Evolutionary conservation across 208 protist genomes (phyloP), one percentile per base, ranked within the genome.

Genomic region (Leptomonas seymouri): DNA sequence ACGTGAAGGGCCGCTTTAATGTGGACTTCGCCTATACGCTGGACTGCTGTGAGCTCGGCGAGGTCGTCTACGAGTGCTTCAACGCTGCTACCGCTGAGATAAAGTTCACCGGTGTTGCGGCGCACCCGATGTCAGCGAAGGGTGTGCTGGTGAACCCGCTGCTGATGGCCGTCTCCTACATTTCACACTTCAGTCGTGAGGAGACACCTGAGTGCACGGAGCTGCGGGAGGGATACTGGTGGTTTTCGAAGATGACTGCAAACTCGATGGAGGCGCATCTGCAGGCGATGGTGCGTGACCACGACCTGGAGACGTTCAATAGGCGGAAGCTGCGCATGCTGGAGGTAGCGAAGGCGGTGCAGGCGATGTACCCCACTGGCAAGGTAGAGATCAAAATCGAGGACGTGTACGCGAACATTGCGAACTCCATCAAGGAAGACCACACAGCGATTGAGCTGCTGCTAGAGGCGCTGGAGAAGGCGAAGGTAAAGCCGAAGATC

Each of bases 51-150:
- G 84, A 90, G 67, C 63, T 93, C 21, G 90, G 90, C 34, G 90
- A 95, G 71, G 84, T 93, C 12, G 87, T 95, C 20, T 92, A 85
- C 68, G 85, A 95, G 81, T 91, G 86, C 76, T 95, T 93, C 69
- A 93, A 93, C 68, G 90, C 86, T 5, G 90, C 86, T n/a, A 76
- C 55, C 12, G 87, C 74, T 3, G 65, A 41, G 44, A 48, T 95
- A 42, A 81, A 44, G 41, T 91, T 93, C 51, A 87, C 78, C 4
- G 90, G 90, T 36, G 87, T 93, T 34, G 80, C 90, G 2, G 86
- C 87, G 8, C 90, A 95, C 67, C 90, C 90, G 11, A 95, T 95
- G 87, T 95, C 90, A 9, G 84, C 87, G 15, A 96, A 96, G 70
- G 87, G 87, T 4, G 86, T 93, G 30, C 75, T 96, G 72, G 90